phyloP scores from a whole-genome alignment of 352 stramenopile genomes.

The Thraustotheca clavata region DNA sequence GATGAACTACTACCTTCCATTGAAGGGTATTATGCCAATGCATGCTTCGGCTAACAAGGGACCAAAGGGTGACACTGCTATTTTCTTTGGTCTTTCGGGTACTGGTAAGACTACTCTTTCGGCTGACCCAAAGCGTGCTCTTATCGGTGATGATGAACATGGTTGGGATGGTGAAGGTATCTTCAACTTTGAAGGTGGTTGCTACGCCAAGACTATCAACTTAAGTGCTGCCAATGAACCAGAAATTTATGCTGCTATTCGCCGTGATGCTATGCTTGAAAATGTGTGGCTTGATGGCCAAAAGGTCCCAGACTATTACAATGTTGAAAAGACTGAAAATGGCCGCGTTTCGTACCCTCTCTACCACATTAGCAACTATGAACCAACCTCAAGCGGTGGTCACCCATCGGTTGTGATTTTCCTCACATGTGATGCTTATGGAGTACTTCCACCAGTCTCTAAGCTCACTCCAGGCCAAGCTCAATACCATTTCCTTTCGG shows the following conservation, averaged over 20 bases:
- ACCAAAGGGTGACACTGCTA: slow-evolving; percentile 34
- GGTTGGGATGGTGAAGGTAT: slow-evolving; percentile 74
- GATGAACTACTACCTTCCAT: slow-evolving; percentile 59
- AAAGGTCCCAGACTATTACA: slow-evolving; percentile 47
- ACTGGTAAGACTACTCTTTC: slow-evolving; percentile 90
- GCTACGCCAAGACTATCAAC: slow-evolving; percentile 97
- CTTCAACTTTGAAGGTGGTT: slow-evolving; percentile 97
- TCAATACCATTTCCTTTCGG: slow-evolving; percentile 91
- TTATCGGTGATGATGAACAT: slow-evolving; percentile 92
- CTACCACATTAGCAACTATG: slow-evolving; percentile 47
- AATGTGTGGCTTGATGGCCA: slow-evolving; percentile 42
- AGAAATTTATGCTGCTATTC: slow-evolving; percentile 86
- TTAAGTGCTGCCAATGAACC: slow-evolving; percentile 89
- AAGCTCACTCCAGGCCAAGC: slow-evolving; percentile 87
- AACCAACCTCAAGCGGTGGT: slow-evolving; percentile 34
- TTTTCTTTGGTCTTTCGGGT: slow-evolving; percentile 59
- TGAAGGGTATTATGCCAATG: slow-evolving; percentile 56
- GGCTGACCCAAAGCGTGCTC: slow-evolving; percentile 74
- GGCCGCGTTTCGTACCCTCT: slow-evolving; percentile 47
- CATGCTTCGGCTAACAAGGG: slow-evolving; percentile 55
- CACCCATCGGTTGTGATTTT: slow-evolving; percentile 91
- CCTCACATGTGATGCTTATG: slow-evolving; percentile 94
- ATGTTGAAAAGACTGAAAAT: slow-evolving; percentile 49
- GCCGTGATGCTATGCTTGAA: slow-evolving; percentile 41
- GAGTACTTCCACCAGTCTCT: slow-evolving; percentile 92